Conservation (phyloP, 306 rosid species). For the peach (Prunus persica) region Prunus_persica_NCBIv2 NC_034009.1:33926501-33927000, state of each 20-base stretch:
- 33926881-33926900: constrained; percentile 1
- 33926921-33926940: background rate
- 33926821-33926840: background rate
- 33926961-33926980: constrained; percentile 5
- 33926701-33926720: too few relatives aligned
- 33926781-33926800: background rate
- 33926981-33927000: background rate
- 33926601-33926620: constrained; percentile 19
- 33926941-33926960: background rate
- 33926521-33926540: constrained; percentile 10
- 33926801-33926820: background rate
- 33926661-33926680: background rate
- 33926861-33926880: constrained; percentile 1
- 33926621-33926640: background rate
- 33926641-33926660: background rate
- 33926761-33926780: background rate
- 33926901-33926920: background rate
- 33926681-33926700: too few relatives aligned
- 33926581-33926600: background rate
- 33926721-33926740: too few relatives aligned
- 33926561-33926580: background rate
- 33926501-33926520: constrained; percentile 12
- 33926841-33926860: background rate
- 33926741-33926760: background rate
- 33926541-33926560: constrained; percentile 17